Base-by-base conservation (phyloP, 1,284 basidiomycete genomes). In the Naganishia albida region DNA sequence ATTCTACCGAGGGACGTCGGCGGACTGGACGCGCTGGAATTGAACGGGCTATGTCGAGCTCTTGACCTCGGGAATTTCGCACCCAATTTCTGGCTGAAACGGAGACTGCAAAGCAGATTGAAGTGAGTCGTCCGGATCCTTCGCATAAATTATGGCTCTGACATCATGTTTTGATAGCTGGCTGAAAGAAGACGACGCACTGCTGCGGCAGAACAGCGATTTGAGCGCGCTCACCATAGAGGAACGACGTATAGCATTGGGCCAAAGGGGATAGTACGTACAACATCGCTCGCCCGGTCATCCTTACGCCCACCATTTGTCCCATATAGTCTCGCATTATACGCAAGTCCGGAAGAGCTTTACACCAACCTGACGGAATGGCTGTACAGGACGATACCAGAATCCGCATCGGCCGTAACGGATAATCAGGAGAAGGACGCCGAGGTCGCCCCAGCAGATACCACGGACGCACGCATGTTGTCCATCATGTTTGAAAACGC, bases 221-320 rank as follows among this genome's bases (percentile, higher is more conserved):
- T 42, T 38, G 43, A 63, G 49, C 18, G 53, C 42, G 13, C 40
- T 69, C 13, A 62, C 34, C 12, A 54, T 63, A 28, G 65, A 69
- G 55, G 68, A 69, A 63, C 66, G 64, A 43, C 49, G 68, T 1
- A 40, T 69, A 34, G 51, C 57, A 42, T 42, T 67, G 34, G 62
- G 60, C 3, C 55, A 66, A 26, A 59, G 68, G 16, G 68, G 68
- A 53, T 30, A 60, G 67, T 68, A 40, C 65, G 67, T 54, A 7
- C n/a, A n/a, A 2, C 2, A 8, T 28, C 10, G 12, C n/a, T n/a
- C n/a, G n/a, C n/a, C n/a, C n/a, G n/a, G n/a, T n/a, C n/a, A n/a
- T n/a, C n/a, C n/a, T n/a, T n/a, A 10, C 2, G 23, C 48, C 10
- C 10, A 34, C 34, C 6, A 6, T 4, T 34, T 10, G 7, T 52